Evolutionary conservation across 257 asterid species (phyloP).

Genomic region (Leptodermis oblonga): DNA sequence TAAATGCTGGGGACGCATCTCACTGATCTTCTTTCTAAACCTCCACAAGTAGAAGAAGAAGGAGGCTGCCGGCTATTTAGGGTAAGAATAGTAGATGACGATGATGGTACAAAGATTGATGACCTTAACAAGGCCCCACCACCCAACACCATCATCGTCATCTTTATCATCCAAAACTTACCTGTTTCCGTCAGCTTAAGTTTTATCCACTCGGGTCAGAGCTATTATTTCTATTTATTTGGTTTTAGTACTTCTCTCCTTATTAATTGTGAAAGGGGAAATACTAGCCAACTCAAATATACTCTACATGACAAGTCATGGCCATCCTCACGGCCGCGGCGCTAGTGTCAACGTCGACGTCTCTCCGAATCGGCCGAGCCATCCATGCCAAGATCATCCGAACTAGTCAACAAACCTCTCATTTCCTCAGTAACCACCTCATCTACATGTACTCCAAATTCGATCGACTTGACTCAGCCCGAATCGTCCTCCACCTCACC

Average conservation of each 20-base stretch:
- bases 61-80: not conserved
- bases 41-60: not conserved
- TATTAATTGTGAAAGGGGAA: too few species aligned
- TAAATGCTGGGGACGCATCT: not conserved
- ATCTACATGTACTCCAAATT: constrained; percentile 90
- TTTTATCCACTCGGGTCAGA: too few species aligned
- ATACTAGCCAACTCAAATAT: too few species aligned
- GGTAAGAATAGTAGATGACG: not conserved
- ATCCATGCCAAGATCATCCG: constrained; percentile 58
- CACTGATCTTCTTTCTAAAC: not conserved
- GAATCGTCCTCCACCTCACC: constrained; percentile 44
- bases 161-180: constrained; percentile 1
- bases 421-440: constrained; percentile 69
- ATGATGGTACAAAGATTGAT: not conserved
- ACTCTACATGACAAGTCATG: too few species aligned
- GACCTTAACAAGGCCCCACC: not conserved
- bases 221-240: too few species aligned
- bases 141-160: not conserved
- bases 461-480: constrained; percentile 53
- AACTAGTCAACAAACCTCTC: constrained; percentile 33
- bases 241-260: too few species aligned
- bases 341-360: constrained; percentile 50
- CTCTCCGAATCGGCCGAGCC: constrained; percentile 56
- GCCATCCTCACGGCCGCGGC: constrained; percentile 39
- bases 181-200: too few species aligned